phyloP scores from a whole-genome alignment of 176 grass and related monocot species.

The Oryza australiensis region DNA sequence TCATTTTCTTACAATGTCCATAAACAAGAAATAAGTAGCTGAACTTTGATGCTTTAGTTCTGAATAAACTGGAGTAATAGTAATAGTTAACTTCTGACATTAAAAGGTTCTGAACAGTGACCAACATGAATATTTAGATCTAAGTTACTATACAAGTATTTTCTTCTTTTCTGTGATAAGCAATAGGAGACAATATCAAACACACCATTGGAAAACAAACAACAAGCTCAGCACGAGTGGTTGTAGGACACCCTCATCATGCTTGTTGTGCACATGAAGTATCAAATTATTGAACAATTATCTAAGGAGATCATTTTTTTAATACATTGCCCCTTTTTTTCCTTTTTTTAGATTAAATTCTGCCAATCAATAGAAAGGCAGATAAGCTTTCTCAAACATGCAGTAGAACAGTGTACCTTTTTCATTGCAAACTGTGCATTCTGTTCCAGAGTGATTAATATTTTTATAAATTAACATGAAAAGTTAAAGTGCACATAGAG shows the following conservation, averaged over 20 bases:
- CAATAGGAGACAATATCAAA: slow-evolving; percentile 25
- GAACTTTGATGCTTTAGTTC: neutral
- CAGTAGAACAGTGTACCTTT: slow-evolving; percentile 8
- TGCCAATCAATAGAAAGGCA: neutral
- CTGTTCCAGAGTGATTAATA: neutral
- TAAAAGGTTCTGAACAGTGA: neutral
- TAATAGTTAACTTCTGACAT: neutral
- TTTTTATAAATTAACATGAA: neutral
- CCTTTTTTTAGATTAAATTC: slow-evolving; percentile 2
- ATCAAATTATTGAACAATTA: slow-evolving; percentile 3
- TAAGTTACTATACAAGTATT: slow-evolving; percentile 6
- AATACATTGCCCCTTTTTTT: neutral
- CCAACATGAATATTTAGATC: neutral
- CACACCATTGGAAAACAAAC: neutral
- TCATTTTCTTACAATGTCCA: neutral
- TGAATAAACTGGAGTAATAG: neutral
- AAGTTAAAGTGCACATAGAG: slow-evolving; percentile 12
- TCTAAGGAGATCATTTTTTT: neutral
- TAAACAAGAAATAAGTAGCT: slow-evolving; percentile 4
- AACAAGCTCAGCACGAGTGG: neutral
- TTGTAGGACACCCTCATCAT: neutral
- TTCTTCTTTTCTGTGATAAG: slow-evolving; percentile 21
- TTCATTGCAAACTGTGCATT: slow-evolving; percentile 23
- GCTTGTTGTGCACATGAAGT: neutral
- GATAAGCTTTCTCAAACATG: neutral